Base-by-base conservation (phyloP, 163 green algal genomes). In the Coccomyxa subellipsoidea region DNA sequence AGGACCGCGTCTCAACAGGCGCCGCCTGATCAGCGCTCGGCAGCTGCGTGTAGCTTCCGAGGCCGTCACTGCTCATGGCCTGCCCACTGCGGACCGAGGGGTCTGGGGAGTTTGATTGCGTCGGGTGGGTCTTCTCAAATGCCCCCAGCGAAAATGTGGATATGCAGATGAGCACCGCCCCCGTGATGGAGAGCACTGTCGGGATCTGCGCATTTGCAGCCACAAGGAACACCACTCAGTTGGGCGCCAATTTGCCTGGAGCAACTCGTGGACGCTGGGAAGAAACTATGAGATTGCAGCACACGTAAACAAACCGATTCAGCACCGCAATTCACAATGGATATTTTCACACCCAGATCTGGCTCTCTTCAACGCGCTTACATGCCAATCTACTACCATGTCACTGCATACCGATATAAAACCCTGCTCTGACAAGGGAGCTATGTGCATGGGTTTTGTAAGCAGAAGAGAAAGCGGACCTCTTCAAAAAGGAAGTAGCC, bases 41-140 rank as follows among this genome's bases (percentile, higher is more conserved):
- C 47, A 59, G 47, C 47, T 2, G 15, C 15, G 47, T 18, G 47
- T 73, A 73, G 21, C 8, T 8, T 23, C 66, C 66, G 29, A 73
- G 66, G 66, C 66, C n/a, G 66, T 73, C 66, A n/a, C n/a, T n/a
- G 1, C 8, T 8, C 29, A 23, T 23, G n/a, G 71, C 71, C 12
- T 40, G 21, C 29, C 92, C 91, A 70, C 94, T 92, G 81, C 86
- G 77, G 78, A 93, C 34, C 40, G 70, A 83, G 27, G 32, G 71
- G 71, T 39, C 71, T 39, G 71, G 71, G 29, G 71, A 27, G 12
- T 23, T 15, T 2, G 71, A 39, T 9, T 18, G 12, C 32, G 21
- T 31, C 12, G 54, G 54, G 27, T 81, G 53, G 32, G 21, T 53
- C 78, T 76, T 81, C 78, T 76, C 80, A 53, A 86, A 83, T 0